A percentile compares a stretch with the other conserved stretches of the same genome.
Evolutionary conservation across 2,329 filamentous ascomycete genomes (phyloP).

Genomic region (Neoarthrinium moseri): DNA sequence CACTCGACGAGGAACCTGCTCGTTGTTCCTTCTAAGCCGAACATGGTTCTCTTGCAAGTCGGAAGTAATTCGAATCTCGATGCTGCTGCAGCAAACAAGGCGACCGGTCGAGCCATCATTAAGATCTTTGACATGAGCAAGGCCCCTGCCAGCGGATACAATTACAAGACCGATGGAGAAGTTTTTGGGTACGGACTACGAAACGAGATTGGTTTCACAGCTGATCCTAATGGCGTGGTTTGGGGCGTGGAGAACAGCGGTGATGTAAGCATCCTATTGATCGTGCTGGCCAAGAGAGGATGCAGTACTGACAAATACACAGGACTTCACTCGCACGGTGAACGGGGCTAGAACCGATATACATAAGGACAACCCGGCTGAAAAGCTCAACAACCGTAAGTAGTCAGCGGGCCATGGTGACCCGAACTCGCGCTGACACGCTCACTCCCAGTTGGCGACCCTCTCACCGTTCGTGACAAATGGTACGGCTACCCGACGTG

Average conservation of each 20-base stretch:
- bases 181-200: conserved; percentile 55
- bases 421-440: conserved; percentile 14
- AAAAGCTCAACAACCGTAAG: conserved; percentile 59
- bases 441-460: conserved; percentile 46
- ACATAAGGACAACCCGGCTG: conserved; percentile 61
- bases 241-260: conserved; percentile 63
- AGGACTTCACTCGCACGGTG: conserved; percentile 47
- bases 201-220: conserved; percentile 56
- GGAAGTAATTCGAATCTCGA: conserved; percentile 59
- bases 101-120: conserved; percentile 53
- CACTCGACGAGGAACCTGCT: conserved; percentile 46
- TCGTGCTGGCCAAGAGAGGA: conserved; percentile 37
- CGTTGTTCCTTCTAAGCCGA: conserved; percentile 45
- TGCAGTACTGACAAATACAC: conserved; percentile 17
- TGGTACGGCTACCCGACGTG: conserved; percentile 62
- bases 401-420: no score
- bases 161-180: conserved; percentile 39
- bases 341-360: conserved; percentile 39
- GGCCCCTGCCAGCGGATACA: conserved; percentile 25
- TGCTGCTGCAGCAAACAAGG: conserved; percentile 37
- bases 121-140: conserved; percentile 40
- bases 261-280: conserved; percentile 42
- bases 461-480: conserved; percentile 41
- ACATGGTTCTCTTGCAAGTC: conserved; percentile 55
- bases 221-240: conserved; percentile 37